Evolutionary conservation across 1,284 basidiomycete genomes (phyloP), one percentile per base, ranked within the genome.

Genomic region (Peniophora sp.): DNA sequence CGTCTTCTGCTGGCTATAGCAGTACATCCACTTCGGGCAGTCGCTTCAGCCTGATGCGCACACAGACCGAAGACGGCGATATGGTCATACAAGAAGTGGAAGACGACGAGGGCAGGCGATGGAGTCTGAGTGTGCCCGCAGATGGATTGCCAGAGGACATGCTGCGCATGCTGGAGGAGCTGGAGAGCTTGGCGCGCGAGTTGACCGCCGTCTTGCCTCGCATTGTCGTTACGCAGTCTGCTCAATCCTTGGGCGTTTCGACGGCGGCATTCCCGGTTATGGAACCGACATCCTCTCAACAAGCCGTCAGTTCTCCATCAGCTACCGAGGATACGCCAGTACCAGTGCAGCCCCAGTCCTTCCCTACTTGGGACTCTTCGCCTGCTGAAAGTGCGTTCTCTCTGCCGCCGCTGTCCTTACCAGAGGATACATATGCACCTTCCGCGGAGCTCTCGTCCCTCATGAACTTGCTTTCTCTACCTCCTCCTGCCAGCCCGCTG

Each of bases 141-240:
- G 47, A 47, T 12, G 56, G 56, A 23, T 44, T 57, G 15, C 56
- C 56, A 2, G 41, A 51, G 10, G 55, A 57, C 32, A 57, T 57
- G 56, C 44, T 57, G 3, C 44, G 24, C 32, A 53, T 55, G 47
- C 47, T 57, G 20, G 53, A 57, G 27, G 56, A 57, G 35, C 51
- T 57, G 9, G 56, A 57, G 49, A 46, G 39, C 14, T 48, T 57
- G 14, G 56, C 55, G 2, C 22, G 36, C n/a, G 56, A 57, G 23
- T 47, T 57, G 15, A 44, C 49, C 18, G 47, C 52, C 37, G 36
- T 48, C 10, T 36, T 57, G 3, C 56, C 56, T 14, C 49, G 24
- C 44, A 57, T 57, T 34, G 55, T 57, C 15, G 50, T 57, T 37
- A 57, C 56, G 22, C 57, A 49, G 32, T 57, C 56, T 3, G 37